Conservation (phyloP, 768 basidiomycete species). For the Rhizopogon sp. region DNA sequence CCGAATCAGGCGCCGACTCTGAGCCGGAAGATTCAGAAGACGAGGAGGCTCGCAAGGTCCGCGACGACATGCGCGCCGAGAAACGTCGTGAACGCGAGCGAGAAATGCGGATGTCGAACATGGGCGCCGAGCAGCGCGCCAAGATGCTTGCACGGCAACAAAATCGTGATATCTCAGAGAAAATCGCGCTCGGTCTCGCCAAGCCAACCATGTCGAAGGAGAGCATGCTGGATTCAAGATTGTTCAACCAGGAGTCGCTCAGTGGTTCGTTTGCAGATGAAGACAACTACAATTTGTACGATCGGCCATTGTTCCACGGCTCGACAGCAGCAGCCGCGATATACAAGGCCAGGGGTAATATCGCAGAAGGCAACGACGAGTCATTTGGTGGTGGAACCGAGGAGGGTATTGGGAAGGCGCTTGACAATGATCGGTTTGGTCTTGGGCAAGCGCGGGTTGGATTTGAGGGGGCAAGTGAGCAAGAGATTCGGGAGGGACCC, state of each 20-base stretch:
- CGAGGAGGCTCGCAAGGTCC: constrained; percentile 78
- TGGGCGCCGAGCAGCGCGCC: constrained; percentile 95
- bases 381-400: constrained; percentile 93
- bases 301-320: constrained; percentile 92
- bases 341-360: constrained; percentile 91
- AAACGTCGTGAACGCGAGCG: constrained; percentile 92
- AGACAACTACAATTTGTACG: constrained; percentile 93
- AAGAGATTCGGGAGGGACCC: constrained; percentile 85
- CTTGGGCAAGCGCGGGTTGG: constrained; percentile 81
- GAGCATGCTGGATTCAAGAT: constrained; percentile 92
- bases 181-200: constrained; percentile 95
- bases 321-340: constrained; percentile 99
- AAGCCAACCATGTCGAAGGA: constrained; percentile 97
- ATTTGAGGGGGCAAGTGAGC: constrained; percentile 86
- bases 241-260: constrained; percentile 96
- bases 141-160: constrained; percentile 95
- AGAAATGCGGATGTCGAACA: constrained; percentile 98
- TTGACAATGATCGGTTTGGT: constrained; percentile 92
- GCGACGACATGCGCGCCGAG: constrained; percentile 88
- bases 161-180: constrained; percentile 99
- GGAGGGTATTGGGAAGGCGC: constrained; percentile 85
- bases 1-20: constrained; percentile 42
- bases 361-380: constrained; percentile 81
- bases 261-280: constrained; percentile 81
- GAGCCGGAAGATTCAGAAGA: constrained; percentile 70